Percentiles rank a stretch among this genome's conserved stretches.
These are phyloP conservation scores for Areca catechu DNA, from an alignment of 176 grass and related monocot species.

Conservation along the genomic window DNA sequence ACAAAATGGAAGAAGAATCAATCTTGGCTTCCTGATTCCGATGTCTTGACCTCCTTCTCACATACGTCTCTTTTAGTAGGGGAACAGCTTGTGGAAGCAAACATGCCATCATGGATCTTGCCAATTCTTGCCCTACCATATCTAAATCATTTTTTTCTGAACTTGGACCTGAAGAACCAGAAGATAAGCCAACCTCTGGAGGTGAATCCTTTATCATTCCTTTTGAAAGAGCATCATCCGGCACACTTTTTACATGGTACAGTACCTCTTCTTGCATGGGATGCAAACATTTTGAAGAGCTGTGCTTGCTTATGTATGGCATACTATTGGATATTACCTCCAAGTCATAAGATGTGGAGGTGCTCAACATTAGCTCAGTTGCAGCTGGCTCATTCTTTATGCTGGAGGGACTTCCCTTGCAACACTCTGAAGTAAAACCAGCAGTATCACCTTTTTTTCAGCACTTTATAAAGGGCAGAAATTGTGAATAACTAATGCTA, in stretches of 20 bases:
- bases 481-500: neutral
- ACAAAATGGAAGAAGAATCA: slow-evolving; percentile 10
- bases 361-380: neutral
- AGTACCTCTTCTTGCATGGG: slow-evolving; percentile 20
- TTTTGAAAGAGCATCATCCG: slow-evolving; percentile 26
- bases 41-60: slow-evolving; percentile 40
- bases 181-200: slow-evolving; percentile 37
- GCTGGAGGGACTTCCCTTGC: slow-evolving; percentile 26
- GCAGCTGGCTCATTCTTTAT: neutral
- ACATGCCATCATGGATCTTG: slow-evolving; percentile 71
- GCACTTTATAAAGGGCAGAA: neutral
- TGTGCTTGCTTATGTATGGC: slow-evolving; percentile 11
- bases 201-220: slow-evolving; percentile 44
- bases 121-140: slow-evolving; percentile 50
- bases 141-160: slow-evolving; percentile 58
- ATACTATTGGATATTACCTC: neutral
- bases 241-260: slow-evolving; percentile 18
- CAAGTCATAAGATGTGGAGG: neutral
- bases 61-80: slow-evolving; percentile 61
- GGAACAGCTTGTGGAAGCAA: slow-evolving; percentile 83
- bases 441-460: slow-evolving; percentile 9
- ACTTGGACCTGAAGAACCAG: slow-evolving; percentile 55
- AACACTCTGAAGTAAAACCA: slow-evolving; percentile 16
- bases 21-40: slow-evolving; percentile 23
- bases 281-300: slow-evolving; percentile 21